Evolutionary conservation across 345 rosid species (phyloP).

Genomic region (Arabidopsis arenosa): DNA sequence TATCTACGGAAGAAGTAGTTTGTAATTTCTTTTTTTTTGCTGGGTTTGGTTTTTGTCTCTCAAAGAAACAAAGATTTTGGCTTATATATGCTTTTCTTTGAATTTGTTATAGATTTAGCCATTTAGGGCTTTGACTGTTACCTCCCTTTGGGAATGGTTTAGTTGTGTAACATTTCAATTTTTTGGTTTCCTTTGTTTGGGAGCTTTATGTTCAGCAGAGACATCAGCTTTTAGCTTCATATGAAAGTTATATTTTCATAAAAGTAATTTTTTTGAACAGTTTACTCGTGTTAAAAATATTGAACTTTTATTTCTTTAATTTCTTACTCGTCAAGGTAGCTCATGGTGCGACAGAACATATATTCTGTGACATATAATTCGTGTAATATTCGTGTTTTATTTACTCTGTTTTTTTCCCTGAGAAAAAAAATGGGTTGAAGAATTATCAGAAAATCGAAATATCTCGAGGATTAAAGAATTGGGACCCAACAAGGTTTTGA

Average conservation of each 20-base stretch:
- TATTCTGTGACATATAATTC: background rate
- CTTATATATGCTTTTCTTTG: slow-evolving; percentile 39
- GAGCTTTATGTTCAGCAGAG: too few relatives aligned
- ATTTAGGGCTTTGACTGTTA: slow-evolving; percentile 11
- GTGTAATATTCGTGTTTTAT: too few relatives aligned
- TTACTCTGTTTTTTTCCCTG: background rate
- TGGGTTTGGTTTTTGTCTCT: slow-evolving; percentile 35
- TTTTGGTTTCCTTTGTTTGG: slow-evolving; percentile 5
- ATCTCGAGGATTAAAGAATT: background rate
- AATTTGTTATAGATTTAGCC: slow-evolving; percentile 36
- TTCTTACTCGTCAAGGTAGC: too few relatives aligned
- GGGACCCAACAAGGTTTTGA: slow-evolving; percentile 18
- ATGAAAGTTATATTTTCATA: too few relatives aligned
- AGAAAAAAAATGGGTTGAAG: background rate
- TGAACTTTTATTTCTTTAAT: too few relatives aligned
- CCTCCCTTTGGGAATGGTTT: slow-evolving; percentile 50
- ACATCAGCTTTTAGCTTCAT: too few relatives aligned
- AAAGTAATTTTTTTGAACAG: too few relatives aligned
- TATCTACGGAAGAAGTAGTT: slow-evolving; percentile 34
- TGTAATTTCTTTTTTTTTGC: slow-evolving; percentile 41
- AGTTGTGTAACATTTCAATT: slow-evolving; percentile 52
- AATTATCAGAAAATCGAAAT: background rate
- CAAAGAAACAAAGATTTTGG: slow-evolving; percentile 41
- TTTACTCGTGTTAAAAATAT: too few relatives aligned
- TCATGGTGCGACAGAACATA: too few relatives aligned